Evolutionary conservation across 148 eudicot species (phyloP), one percentile per base, ranked within the genome.

Genomic region (Euryodendron excelsum): DNA sequence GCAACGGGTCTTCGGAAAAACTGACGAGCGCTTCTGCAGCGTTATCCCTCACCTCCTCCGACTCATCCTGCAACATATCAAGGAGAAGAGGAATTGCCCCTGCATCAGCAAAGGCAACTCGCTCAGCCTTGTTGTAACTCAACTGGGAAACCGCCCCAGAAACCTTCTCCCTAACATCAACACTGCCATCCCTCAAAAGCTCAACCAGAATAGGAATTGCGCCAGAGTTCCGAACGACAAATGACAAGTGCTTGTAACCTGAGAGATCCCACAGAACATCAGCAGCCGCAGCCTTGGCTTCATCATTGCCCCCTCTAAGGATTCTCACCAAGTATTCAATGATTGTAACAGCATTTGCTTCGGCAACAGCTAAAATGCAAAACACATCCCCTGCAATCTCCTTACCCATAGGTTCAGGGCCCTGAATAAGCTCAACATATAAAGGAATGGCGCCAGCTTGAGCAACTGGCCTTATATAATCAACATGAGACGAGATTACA

Each of bases 361-460:
- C 86, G 36, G 64, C 58, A 79, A 86, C 78, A 48, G 89, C 87
- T 63, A 89, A 61, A 36, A 87, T 72, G 68, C 87, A 87, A 36
- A 89, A 84, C 23, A 89, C 89, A 65, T 89, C 90, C 79, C 84
- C 89, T 0, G 92, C 92, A 62, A 89, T 84, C 80, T 86, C 92
- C 79, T 79, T 84, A 20, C 87, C 89, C 78, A 84, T 52, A 4
- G 79, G 83, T 62, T 89, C 84, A 20, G 83, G 79, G 23, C 87
- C 87, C 1, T 80, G 68, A 47, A 89, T 88, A 67, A 89, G 88
- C 76, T 89, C 86, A 0, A 80, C 78, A n/a, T 81, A 89, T 59
- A 87, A 69, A 79, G 90, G 88, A 75, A 89, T 86, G 1, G 73
- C 92, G 33, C 92, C 90, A 23, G 85, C 82, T 78, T 78, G 67